phyloP scores from a whole-genome alignment of 2,329 filamentous ascomycete genomes.

The Ophiostoma himal-ulmi region DNA sequence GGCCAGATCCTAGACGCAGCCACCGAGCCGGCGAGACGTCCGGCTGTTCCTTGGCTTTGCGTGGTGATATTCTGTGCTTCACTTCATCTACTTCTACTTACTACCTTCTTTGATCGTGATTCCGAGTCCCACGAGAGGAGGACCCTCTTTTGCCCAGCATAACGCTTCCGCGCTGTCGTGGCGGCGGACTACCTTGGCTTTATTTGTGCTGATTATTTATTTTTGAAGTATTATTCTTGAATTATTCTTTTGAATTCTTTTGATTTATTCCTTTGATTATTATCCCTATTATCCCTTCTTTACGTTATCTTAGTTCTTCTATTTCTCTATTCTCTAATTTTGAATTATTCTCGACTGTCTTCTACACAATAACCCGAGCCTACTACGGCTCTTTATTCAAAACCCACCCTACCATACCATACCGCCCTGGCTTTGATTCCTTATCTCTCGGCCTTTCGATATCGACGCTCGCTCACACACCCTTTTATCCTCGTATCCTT shows the following conservation, averaged over 20 bases:
- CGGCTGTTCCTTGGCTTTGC: background rate
- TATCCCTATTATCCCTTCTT: background rate
- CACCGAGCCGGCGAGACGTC: background rate
- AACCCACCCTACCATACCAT: slow-evolving; percentile 2
- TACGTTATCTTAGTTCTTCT: background rate
- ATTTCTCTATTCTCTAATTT: background rate
- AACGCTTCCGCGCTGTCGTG: background rate
- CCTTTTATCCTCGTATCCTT: background rate
- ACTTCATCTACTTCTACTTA: background rate
- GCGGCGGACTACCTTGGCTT: background rate
- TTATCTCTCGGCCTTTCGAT: slow-evolving; percentile 12
- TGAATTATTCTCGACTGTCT: background rate
- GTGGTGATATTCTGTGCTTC: background rate
- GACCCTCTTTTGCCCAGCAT: slow-evolving; percentile 4
- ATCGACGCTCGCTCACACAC: slow-evolving; percentile 11
- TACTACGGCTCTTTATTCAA: background rate
- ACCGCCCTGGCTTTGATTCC: background rate
- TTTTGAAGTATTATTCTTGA: background rate
- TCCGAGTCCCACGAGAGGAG: background rate
- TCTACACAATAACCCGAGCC: background rate
- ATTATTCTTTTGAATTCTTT: background rate
- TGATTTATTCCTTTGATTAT: background rate
- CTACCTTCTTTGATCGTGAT: background rate
- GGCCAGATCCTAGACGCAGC: background rate
- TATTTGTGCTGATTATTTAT: background rate